A percentile compares a stretch with the other conserved stretches of the same genome.
Conservation (phyloP, 2,329 filamentous ascomycete species). For the Onygena corvina region DNA sequence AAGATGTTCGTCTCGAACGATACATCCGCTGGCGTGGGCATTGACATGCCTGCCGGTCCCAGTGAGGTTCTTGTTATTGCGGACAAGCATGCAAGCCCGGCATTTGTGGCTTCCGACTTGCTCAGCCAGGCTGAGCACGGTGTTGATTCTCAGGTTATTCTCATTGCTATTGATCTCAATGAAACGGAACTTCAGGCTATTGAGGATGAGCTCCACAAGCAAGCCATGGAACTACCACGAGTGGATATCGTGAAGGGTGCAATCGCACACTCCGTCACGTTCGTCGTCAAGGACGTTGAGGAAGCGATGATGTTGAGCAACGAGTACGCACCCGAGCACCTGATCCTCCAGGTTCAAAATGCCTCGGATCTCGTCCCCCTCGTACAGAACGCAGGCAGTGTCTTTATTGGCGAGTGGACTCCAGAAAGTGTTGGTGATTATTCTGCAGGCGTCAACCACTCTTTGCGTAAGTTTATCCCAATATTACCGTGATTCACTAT, state of each 20-base stretch:
- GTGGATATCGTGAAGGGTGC: slow-evolving; percentile 86
- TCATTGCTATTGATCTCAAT: slow-evolving; percentile 69
- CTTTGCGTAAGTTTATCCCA: slow-evolving; percentile 59
- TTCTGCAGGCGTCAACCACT: slow-evolving; percentile 95
- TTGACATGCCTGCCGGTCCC: slow-evolving; percentile 96
- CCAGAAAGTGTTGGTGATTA: slow-evolving; percentile 97
- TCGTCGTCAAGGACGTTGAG: slow-evolving; percentile 57
- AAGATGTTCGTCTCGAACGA: slow-evolving; percentile 99
- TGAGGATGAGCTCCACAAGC: slow-evolving; percentile 78
- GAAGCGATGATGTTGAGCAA: slow-evolving; percentile 79
- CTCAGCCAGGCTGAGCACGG: slow-evolving; percentile 95
- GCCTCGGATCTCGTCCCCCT: slow-evolving; percentile 61
- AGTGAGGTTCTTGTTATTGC: slow-evolving; percentile 95
- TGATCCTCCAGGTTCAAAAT: slow-evolving; percentile 79
- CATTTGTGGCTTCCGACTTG: slow-evolving; percentile 89
- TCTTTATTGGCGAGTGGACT: slow-evolving; percentile 93
- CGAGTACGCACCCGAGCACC: slow-evolving; percentile 86
- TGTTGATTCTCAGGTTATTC: slow-evolving; percentile 85
- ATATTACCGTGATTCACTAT: neutral
- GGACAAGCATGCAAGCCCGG: slow-evolving; percentile 75
- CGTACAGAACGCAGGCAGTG: slow-evolving; percentile 87
- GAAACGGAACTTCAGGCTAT: slow-evolving; percentile 67
- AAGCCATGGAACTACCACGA: slow-evolving; percentile 75
- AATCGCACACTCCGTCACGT: slow-evolving; percentile 82
- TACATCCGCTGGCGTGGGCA: slow-evolving; percentile 85